Evolutionary conservation across 192 early-diverging fungal species (phyloP).

Genomic region (Coemansia biformis): DNA sequence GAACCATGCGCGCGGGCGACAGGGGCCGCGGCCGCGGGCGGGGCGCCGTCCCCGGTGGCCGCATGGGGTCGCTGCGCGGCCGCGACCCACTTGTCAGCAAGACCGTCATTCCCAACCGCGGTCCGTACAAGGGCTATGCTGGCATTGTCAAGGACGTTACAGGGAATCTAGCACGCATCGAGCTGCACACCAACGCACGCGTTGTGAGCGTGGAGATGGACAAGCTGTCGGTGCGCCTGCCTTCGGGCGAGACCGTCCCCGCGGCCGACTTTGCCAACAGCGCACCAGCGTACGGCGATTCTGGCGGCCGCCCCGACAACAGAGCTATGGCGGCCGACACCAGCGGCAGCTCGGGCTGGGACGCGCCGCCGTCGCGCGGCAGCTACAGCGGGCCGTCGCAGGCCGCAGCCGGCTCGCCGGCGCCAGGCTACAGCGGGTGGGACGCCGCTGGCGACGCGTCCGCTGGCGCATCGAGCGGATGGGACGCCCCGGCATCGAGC

Average conservation of each 20-base stretch:
- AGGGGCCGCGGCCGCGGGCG: conserved; percentile 28
- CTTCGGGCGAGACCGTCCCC: conserved; percentile 52
- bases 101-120: conserved; percentile 77
- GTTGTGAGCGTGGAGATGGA: conserved; percentile 75
- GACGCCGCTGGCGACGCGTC: not conserved
- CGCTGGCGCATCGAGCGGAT: conserved; percentile 54
- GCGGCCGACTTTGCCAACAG: conserved; percentile 22
- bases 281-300: too few species aligned
- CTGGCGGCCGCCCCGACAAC: too few species aligned
- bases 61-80: conserved; percentile 40
- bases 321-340: not conserved
- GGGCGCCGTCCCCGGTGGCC: conserved; percentile 34
- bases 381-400: not conserved
- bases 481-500: conserved; percentile 54
- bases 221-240: conserved; percentile 66
- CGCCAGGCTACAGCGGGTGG: not conserved
- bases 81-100: conserved; percentile 58
- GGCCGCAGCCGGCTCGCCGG: not conserved
- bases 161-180: conserved; percentile 69
- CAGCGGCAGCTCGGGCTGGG: not conserved
- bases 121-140: conserved; percentile 95
- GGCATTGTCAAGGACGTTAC: conserved; percentile 90
- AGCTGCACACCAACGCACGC: conserved; percentile 84
- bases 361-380: conserved; percentile 1
- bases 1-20: conserved; percentile 20